Evolutionary conservation across 345 rosid species (phyloP).

Genomic region (Litchi chinensis): DNA sequence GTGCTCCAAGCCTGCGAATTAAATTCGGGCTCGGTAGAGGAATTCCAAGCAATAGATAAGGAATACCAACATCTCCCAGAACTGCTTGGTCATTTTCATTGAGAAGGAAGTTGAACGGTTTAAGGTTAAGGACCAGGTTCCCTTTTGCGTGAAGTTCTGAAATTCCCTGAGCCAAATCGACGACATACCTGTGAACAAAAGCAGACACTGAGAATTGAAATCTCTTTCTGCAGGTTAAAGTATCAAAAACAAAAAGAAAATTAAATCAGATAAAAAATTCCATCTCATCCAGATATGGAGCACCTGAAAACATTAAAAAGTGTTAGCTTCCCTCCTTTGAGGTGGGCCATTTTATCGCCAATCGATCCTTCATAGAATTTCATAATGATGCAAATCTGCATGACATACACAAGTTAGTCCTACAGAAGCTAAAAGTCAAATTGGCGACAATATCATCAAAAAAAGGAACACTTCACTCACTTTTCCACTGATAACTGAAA

Average conservation of each 20-base stretch:
- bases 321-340: slow-evolving; percentile 78
- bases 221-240: background rate
- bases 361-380: slow-evolving; percentile 87
- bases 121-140: slow-evolving; percentile 73
- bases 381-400: slow-evolving; percentile 78
- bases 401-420: background rate
- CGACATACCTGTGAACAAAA: slow-evolving; percentile 62
- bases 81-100: slow-evolving; percentile 64
- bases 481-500: slow-evolving; percentile 74
- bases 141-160: slow-evolving; percentile 67
- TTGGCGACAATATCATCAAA: background rate
- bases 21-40: slow-evolving; percentile 66
- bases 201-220: slow-evolving; percentile 12
- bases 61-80: slow-evolving; percentile 82
- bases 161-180: slow-evolving; percentile 72
- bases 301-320: slow-evolving; percentile 73
- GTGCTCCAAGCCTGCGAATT: slow-evolving; percentile 74
- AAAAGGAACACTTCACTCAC: slow-evolving; percentile 35
- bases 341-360: slow-evolving; percentile 83
- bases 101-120: slow-evolving; percentile 78
- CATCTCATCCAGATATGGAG: background rate
- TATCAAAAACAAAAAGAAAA: background rate
- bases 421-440: slow-evolving; percentile 13
- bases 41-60: slow-evolving; percentile 71
- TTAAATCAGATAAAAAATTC: slow-evolving; percentile 1